Base-by-base conservation (phyloP, 257 asterid genomes). In the Fraxinus americana region DNA sequence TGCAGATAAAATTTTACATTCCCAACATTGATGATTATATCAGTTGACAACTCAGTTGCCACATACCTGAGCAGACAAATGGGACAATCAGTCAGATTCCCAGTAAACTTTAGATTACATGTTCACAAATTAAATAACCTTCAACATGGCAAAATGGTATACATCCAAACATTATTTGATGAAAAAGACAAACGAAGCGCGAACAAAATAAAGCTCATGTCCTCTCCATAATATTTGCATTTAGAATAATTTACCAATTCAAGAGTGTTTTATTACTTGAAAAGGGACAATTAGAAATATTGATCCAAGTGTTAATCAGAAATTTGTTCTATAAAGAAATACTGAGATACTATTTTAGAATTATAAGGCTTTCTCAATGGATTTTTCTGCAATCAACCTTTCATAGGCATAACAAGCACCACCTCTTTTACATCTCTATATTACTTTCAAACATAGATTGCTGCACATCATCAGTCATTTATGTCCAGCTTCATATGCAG, bases 1-100 rank as follows among this genome's bases (percentile, higher is more conserved):
- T 87, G 91, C 77, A 85, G 88, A 71, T 83, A 83, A 77, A 85
- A 87, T 74, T 83, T 87, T 43, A 83, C 86, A 70, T 83, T 85
- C 52, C 89, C 91, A 72, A 85, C 86, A 79, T 82, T 76, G 32
- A 87, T 67, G 63, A 83, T 83, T 57, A 83, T 70, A 29, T 87
- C 91, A 7, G 86, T 81, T 69, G 86, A 83, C 82, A 87, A 79
- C 74, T 87, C 89, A 3, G 89, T 76, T 19, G 86, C 89, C 14
- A 87, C 89, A 82, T 83, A 85, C 88, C 91, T 87, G 86, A 80
- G 80, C 59, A 80, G 10, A 72, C 43, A 74, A 12, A 63, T 61
- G 67, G 67, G 67, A 61, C 6, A 61, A 23, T 21, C 14, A 4
- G 67, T 23, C 34, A 61, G 13, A 61, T 61, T 61, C 32, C 67